Evolutionary conservation across 2,329 filamentous ascomycete genomes (phyloP).

Genomic region (Phaeoacremonium minimum): DNA sequence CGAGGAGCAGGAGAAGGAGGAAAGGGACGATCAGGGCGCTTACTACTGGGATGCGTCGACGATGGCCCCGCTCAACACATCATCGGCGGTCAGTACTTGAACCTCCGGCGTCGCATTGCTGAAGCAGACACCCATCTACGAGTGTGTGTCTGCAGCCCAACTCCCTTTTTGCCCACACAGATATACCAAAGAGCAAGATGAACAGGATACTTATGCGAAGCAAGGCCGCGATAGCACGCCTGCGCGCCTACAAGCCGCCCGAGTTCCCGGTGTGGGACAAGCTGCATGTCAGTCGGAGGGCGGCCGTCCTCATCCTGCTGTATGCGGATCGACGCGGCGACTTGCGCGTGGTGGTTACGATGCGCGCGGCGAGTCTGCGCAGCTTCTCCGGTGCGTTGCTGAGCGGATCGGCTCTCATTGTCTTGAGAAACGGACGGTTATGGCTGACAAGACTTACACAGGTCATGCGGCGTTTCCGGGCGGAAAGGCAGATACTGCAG

Average conservation of each 20-base stretch:
- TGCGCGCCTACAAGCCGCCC: slow-evolving; percentile 57
- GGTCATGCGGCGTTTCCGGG: slow-evolving; percentile 83
- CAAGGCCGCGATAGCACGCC: slow-evolving; percentile 55
- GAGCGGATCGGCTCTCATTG: neutral
- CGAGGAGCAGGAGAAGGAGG: too few species aligned
- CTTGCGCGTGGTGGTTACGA: slow-evolving; percentile 66
- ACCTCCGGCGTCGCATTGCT: slow-evolving; percentile 1
- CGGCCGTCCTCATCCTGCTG: slow-evolving; percentile 82
- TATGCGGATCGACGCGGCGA: slow-evolving; percentile 82
- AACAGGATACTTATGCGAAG: slow-evolving; percentile 22
- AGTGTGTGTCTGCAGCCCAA: neutral
- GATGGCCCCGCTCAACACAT: slow-evolving; percentile 52
- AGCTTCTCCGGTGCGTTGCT: slow-evolving; percentile 57
- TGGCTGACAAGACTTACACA: too few species aligned
- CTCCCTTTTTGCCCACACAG: neutral
- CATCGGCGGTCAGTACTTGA: slow-evolving; percentile 45
- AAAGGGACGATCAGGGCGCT: too few species aligned
- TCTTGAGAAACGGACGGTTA: neutral
- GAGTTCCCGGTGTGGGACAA: slow-evolving; percentile 58
- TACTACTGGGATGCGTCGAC: slow-evolving; percentile 53
- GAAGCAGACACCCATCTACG: neutral
- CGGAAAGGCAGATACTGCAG: slow-evolving; percentile 59
- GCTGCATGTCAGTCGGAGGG: slow-evolving; percentile 62
- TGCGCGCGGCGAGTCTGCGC: slow-evolving; percentile 59
- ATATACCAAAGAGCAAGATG: neutral